These are phyloP conservation scores for Lasiosphaeriaceae sp. DNA, from an alignment of 495 filamentous ascomycete species.

Conservation along the genomic window DNA sequence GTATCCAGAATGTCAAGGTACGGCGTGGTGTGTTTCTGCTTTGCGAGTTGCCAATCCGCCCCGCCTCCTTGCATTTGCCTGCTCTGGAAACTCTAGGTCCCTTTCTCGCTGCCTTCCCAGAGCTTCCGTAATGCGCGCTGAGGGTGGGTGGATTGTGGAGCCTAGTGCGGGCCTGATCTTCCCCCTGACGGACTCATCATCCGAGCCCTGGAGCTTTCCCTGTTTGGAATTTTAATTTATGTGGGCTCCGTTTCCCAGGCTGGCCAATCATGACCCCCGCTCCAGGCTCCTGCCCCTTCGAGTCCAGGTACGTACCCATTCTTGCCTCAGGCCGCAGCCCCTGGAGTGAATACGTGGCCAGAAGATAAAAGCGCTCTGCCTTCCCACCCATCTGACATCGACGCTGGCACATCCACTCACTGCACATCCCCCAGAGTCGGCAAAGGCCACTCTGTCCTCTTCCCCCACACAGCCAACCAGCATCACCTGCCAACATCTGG, in stretches of 20 bases:
- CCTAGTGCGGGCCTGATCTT: neutral
- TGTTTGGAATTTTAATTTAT: conserved; percentile 25
- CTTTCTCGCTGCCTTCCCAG: neutral
- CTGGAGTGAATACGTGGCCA: conserved; percentile 27
- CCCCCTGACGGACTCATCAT: conserved; percentile 15
- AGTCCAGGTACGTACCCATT: neutral
- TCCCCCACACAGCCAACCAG: conserved; percentile 22
- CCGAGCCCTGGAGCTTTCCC: conserved; percentile 16
- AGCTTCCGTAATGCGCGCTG: neutral
- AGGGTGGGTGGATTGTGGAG: conserved; percentile 2
- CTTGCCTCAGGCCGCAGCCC: conserved; percentile 27
- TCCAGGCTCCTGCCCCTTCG: neutral
- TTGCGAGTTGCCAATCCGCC: neutral
- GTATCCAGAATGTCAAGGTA: neutral
- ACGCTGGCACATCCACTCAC: conserved; percentile 7
- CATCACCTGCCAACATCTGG: neutral
- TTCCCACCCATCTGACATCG: conserved; percentile 14
- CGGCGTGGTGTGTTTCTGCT: neutral
- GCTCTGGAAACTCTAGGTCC: neutral
- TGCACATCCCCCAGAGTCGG: conserved; percentile 5
- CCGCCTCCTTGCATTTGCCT: conserved; percentile 12
- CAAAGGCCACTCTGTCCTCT: conserved; percentile 31
- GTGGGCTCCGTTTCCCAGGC: conserved; percentile 6
- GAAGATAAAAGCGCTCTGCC: conserved; percentile 32
- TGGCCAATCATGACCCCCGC: conserved; percentile 22